A percentile compares a stretch with the other conserved stretches of the same genome.
Evolutionary conservation across 2,329 filamentous ascomycete genomes (phyloP).

Genomic region (Sphaerulina vaccinii): DNA sequence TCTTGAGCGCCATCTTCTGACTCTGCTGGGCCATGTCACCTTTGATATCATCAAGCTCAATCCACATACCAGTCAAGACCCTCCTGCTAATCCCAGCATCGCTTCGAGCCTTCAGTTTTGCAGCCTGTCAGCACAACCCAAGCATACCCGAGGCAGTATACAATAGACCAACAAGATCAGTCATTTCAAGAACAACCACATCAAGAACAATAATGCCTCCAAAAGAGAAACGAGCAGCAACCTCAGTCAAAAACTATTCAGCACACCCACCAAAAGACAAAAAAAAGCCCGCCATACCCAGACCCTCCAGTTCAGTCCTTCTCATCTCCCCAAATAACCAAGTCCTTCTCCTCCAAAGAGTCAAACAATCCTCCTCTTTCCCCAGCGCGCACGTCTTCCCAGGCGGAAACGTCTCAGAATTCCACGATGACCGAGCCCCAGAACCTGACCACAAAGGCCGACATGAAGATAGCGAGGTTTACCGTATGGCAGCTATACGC

Average conservation of each 20-base stretch:
- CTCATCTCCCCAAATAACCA: slow-evolving; percentile 84
- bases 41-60: background rate
- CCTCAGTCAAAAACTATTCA: slow-evolving; percentile 16
- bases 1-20: background rate
- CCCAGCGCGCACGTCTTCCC: slow-evolving; percentile 94
- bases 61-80: background rate
- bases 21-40: slow-evolving; percentile 10
- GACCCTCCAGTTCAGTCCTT: slow-evolving; percentile 72
- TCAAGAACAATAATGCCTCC: slow-evolving; percentile 7
- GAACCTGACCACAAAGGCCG: slow-evolving; percentile 51
- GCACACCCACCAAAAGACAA: slow-evolving; percentile 29
- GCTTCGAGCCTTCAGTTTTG: background rate
- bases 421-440: slow-evolving; percentile 68
- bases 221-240: slow-evolving; percentile 16
- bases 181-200: background rate
- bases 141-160: background rate
- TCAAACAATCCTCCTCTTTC: slow-evolving; percentile 78
- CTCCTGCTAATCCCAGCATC: background rate
- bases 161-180: slow-evolving; percentile 5
- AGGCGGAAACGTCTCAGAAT: slow-evolving; percentile 75
- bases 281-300: slow-evolving; percentile 49
- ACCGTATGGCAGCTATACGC: slow-evolving; percentile 78
- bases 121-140: background rate
- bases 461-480: slow-evolving; percentile 70
- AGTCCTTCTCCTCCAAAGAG: slow-evolving; percentile 82